Conservation (phyloP, 148 eudicot genomes). For the Hydrangea macrophylla region DNA sequence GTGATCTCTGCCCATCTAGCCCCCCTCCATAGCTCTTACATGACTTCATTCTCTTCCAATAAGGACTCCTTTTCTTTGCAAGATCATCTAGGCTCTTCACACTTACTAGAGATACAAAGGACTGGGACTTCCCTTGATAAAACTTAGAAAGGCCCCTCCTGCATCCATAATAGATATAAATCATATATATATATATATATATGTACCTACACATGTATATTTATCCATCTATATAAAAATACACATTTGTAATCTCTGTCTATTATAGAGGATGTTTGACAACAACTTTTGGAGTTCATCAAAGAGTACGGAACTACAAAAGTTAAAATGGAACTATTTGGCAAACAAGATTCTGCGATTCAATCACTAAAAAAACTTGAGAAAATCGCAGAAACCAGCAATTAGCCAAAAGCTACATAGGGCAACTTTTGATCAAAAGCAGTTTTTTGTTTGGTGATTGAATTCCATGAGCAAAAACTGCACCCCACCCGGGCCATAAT, state of each 20-base stretch:
- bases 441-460: background rate
- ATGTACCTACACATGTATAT: background rate
- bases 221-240: background rate
- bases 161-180: conserved; percentile 9
- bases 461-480: background rate
- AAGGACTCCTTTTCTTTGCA: conserved; percentile 47
- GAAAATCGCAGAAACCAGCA: too few relatives aligned
- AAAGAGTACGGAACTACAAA: too few relatives aligned
- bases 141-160: conserved; percentile 65
- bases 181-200: background rate
- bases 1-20: conserved; percentile 20
- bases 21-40: conserved; percentile 29
- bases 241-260: too few relatives aligned
- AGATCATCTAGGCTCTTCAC: conserved; percentile 58
- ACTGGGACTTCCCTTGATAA: conserved; percentile 66
- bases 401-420: too few relatives aligned
- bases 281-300: too few relatives aligned
- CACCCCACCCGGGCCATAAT: too few relatives aligned
- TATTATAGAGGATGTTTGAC: too few relatives aligned
- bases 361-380: too few relatives aligned
- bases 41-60: conserved; percentile 36
- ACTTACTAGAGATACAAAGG: conserved; percentile 55
- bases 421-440: too few relatives aligned
- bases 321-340: too few relatives aligned
- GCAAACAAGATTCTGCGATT: too few relatives aligned